Evolutionary conservation across 345 rosid genomes (phyloP).

Genomic region (Stellera chamaejasme): DNA sequence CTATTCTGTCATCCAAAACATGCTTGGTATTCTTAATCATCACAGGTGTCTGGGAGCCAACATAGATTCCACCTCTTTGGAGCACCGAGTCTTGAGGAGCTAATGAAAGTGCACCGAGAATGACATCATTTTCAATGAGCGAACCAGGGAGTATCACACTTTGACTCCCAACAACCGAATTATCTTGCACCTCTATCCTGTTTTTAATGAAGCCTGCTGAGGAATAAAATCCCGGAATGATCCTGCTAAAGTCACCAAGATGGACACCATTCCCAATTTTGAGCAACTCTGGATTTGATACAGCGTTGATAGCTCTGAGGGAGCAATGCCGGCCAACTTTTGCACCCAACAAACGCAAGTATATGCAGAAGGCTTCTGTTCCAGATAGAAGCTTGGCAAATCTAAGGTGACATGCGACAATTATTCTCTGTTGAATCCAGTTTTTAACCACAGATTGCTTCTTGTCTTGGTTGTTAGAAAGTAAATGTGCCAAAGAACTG

Average conservation of each 20-base stretch:
- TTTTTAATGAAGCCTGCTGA: conserved; percentile 24
- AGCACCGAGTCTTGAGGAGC: conserved; percentile 50
- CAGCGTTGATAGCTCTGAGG: conserved; percentile 56
- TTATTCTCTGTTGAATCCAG: conserved; percentile 44
- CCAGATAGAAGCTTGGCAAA: conserved; percentile 59
- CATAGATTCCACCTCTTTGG: conserved; percentile 44
- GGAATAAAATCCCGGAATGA: conserved; percentile 38
- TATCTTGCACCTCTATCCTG: conserved; percentile 39
- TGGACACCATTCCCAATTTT: conserved; percentile 48
- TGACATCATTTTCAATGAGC: conserved; percentile 32
- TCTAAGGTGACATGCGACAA: conserved; percentile 48
- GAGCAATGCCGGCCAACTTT: conserved; percentile 49
- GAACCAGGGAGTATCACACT: conserved; percentile 54
- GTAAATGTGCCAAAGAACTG: conserved; percentile 21
- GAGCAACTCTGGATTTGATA: conserved; percentile 40
- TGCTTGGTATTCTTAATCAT: conserved; percentile 59
- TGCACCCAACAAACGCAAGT: conserved; percentile 46
- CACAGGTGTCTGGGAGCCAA: conserved; percentile 48
- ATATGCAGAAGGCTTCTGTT: conserved; percentile 53
- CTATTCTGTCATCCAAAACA: conserved; percentile 56
- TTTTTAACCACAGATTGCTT: conserved; percentile 20
- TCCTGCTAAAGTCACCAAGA: conserved; percentile 56
- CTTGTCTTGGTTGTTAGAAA: conserved; percentile 24
- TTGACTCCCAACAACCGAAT: conserved; percentile 57
- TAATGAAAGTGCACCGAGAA: conserved; percentile 62